Conservation (phyloP, 23 red algal species). For the Cyanidiococcus yangmingshanensis region DNA sequence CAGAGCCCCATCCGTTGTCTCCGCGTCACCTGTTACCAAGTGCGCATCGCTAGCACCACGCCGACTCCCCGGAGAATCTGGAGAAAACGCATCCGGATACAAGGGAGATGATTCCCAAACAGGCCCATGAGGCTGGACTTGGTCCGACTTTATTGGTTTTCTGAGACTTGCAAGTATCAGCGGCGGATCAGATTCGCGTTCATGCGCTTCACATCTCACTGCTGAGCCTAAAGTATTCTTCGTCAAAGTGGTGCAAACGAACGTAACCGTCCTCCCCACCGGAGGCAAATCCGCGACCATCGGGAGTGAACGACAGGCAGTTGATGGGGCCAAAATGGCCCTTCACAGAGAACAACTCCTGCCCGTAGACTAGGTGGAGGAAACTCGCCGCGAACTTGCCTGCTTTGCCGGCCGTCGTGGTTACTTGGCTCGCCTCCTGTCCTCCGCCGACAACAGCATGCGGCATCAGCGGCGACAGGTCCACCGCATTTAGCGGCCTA, state of each 20-base stretch:
- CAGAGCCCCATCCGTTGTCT: too few relatives aligned
- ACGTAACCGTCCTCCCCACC: constrained; percentile 95
- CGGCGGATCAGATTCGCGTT: too few relatives aligned
- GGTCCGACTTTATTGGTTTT: too few relatives aligned
- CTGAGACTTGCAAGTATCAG: too few relatives aligned
- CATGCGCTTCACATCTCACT: neutral
- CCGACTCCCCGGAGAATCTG: too few relatives aligned
- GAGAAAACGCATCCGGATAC: too few relatives aligned
- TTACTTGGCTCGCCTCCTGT: constrained; percentile 88
- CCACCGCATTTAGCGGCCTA: constrained; percentile 79
- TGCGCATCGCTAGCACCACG: too few relatives aligned
- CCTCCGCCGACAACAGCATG: constrained; percentile 90
- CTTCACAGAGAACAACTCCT: constrained; percentile 63
- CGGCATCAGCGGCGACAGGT: constrained; percentile 61
- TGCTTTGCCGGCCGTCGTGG: constrained; percentile 61
- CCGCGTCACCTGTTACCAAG: too few relatives aligned
- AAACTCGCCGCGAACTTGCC: constrained; percentile 82
- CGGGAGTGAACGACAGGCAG: constrained; percentile 69
- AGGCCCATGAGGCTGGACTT: too few relatives aligned
- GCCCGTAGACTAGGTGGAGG: constrained; percentile 77
- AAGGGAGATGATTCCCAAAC: too few relatives aligned
- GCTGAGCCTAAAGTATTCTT: constrained; percentile 50
- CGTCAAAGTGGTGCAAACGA: constrained; percentile 89
- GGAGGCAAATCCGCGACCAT: constrained; percentile 65
- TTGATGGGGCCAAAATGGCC: constrained; percentile 99